phyloP scores from a whole-genome alignment of 2,329 filamentous ascomycete genomes.

The Botryotinia calthae region DNA sequence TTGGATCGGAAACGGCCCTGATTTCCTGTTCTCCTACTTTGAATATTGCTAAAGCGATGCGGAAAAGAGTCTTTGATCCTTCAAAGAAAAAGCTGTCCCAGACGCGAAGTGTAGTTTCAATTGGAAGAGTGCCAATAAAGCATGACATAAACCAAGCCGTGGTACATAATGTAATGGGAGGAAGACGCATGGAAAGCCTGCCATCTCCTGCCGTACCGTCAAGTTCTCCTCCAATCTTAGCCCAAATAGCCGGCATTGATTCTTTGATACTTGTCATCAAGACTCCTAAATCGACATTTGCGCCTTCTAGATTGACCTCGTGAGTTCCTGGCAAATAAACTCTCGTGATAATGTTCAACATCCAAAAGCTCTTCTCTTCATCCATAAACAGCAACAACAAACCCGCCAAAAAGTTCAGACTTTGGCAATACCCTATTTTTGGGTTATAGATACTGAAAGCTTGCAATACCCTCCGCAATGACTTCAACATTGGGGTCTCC shows the following conservation, averaged over 20 bases:
- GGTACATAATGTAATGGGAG: slow-evolving; percentile 87
- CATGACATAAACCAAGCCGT: slow-evolving; percentile 98
- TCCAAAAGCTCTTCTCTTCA: slow-evolving; percentile 89
- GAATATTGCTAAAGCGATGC: slow-evolving; percentile 86
- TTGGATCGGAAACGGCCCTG: slow-evolving; percentile 74
- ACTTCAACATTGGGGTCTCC: slow-evolving; percentile 76
- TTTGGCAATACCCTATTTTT: slow-evolving; percentile 91
- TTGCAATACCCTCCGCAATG: slow-evolving; percentile 79
- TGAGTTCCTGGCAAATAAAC: slow-evolving; percentile 89
- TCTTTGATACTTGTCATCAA: slow-evolving; percentile 85
- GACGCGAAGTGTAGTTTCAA: slow-evolving; percentile 85
- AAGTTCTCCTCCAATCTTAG: slow-evolving; percentile 79
- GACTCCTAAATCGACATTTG: slow-evolving; percentile 90
- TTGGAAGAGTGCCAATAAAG: slow-evolving; percentile 88
- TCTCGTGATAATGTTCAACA: slow-evolving; percentile 88
- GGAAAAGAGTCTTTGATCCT: slow-evolving; percentile 89
- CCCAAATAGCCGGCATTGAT: slow-evolving; percentile 78
- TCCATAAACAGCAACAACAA: slow-evolving; percentile 84
- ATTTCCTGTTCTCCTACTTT: slow-evolving; percentile 83
- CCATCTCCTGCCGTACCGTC: slow-evolving; percentile 43
- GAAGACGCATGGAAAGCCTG: slow-evolving; percentile 55
- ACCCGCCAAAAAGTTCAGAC: slow-evolving; percentile 90
- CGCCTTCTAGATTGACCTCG: slow-evolving; percentile 83
- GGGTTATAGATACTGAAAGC: slow-evolving; percentile 92
- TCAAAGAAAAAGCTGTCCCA: slow-evolving; percentile 98